Conservation (phyloP, 345 rosid species). For the Hypericum androsaemum region DNA sequence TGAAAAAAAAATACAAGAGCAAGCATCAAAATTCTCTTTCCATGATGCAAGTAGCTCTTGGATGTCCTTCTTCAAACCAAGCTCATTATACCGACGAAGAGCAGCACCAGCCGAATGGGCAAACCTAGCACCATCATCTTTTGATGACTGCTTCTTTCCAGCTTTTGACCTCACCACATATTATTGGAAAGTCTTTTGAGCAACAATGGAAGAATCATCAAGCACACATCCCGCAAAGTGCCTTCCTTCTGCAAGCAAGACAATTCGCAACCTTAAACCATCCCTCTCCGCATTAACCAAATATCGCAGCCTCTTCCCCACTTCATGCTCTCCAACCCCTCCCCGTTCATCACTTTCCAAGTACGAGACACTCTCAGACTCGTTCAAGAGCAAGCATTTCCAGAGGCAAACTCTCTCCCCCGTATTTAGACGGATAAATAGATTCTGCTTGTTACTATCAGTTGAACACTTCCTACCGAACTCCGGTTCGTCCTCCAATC, state of each 20-base stretch:
- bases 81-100: conserved; percentile 88
- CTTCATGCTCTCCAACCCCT: conserved; percentile 54
- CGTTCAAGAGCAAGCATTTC: conserved; percentile 61
- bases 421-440: conserved; percentile 48
- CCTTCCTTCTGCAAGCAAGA: conserved; percentile 85
- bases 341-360: conserved; percentile 32
- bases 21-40: conserved; percentile 84
- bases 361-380: conserved; percentile 40
- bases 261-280: conserved; percentile 36
- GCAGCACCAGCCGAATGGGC: conserved; percentile 95
- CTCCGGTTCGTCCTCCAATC: conserved; percentile 87
- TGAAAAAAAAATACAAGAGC: conserved; percentile 57
- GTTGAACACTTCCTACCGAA: conserved; percentile 23
- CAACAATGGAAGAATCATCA: conserved; percentile 59
- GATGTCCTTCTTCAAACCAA: conserved; percentile 86
- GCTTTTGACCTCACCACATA: conserved; percentile 97
- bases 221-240: conserved; percentile 86
- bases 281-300: conserved; percentile 36
- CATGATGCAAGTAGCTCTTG: conserved; percentile 81
- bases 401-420: conserved; percentile 72
- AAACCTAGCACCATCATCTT: conserved; percentile 74
- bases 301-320: conserved; percentile 36
- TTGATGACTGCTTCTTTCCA: conserved; percentile 88
- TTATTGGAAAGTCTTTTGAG: conserved; percentile 86
- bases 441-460: conserved; percentile 41